Conservation (phyloP, 371 early-diverging fungal genomes). For the Syncephalis plumigaleata region DNA sequence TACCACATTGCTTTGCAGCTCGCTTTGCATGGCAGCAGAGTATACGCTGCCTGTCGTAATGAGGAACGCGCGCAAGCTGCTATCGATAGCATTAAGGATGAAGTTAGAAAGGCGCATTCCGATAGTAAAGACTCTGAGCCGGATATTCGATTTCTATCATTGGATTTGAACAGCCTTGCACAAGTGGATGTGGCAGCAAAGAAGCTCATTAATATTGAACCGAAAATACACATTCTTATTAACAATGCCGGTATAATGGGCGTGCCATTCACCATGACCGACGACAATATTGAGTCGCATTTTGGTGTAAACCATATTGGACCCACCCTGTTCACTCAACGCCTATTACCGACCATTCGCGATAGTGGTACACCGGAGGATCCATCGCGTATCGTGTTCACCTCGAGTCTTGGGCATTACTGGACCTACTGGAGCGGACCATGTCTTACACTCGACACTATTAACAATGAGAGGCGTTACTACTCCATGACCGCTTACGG, state of each 20-base stretch:
- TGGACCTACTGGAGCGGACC: background rate
- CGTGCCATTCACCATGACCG: constrained; percentile 8
- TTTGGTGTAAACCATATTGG: constrained; percentile 66
- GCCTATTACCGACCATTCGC: background rate
- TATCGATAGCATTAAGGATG: background rate
- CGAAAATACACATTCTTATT: background rate
- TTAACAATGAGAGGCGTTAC: background rate
- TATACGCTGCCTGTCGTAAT: constrained; percentile 42
- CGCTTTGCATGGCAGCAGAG: constrained; percentile 31
- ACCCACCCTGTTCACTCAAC: constrained; percentile 6
- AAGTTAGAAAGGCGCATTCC: background rate
- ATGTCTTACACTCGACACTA: background rate
- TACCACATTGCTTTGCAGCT: constrained; percentile 31
- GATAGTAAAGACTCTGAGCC: background rate
- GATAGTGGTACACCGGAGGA: constrained; percentile 6
- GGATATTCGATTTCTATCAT: background rate
- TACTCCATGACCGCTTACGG: constrained; percentile 14
- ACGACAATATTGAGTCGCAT: constrained; percentile 56
- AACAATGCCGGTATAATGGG: background rate
- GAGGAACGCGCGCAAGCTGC: constrained; percentile 3
- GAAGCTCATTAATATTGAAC: background rate
- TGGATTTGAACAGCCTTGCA: background rate
- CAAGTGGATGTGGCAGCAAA: background rate
- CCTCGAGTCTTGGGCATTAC: background rate
- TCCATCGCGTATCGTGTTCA: constrained; percentile 9